phyloP scores from a whole-genome alignment of 1,139 yeast genomes.

The Saccharomyces hybrid region DNA sequence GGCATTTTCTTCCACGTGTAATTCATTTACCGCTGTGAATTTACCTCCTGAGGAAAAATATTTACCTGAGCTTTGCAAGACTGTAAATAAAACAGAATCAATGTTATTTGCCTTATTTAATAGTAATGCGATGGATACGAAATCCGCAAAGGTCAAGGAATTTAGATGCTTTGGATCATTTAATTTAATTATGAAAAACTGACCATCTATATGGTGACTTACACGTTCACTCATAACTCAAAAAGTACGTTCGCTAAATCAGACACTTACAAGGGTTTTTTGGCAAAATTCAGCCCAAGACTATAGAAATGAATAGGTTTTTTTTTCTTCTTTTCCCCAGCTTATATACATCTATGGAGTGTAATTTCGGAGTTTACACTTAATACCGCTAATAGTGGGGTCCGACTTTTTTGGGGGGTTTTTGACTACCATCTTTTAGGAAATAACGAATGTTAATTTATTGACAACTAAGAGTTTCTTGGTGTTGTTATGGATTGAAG shows the following conservation, averaged over 20 bases:
- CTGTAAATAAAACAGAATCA: constrained; percentile 53
- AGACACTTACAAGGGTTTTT: too few species aligned
- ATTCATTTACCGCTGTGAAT: constrained; percentile 35
- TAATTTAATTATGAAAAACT: constrained; percentile 47
- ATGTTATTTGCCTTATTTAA: constrained; percentile 61
- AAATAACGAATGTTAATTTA: too few species aligned
- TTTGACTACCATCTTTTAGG: too few species aligned
- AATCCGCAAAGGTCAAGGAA: constrained; percentile 62
- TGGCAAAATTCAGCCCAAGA: not conserved
- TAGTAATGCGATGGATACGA: constrained; percentile 50
- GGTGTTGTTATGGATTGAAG: too few species aligned
- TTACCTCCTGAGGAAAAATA: constrained; percentile 85
- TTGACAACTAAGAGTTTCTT: too few species aligned
- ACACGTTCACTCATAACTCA: not conserved
- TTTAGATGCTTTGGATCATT: constrained; percentile 56
- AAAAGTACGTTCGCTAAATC: not conserved
- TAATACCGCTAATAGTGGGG: not conserved
- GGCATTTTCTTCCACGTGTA: constrained; percentile 7
- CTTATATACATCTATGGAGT: too few species aligned
- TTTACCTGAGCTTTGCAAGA: constrained; percentile 63
- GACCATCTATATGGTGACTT: constrained; percentile 8
- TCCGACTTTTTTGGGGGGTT: not conserved
- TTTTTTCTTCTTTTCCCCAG: too few species aligned
- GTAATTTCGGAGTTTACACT: not conserved
- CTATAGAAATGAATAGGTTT: not conserved